phyloP scores from a whole-genome alignment of 768 basidiomycete species.

The Boletus reticuloceps region DNA sequence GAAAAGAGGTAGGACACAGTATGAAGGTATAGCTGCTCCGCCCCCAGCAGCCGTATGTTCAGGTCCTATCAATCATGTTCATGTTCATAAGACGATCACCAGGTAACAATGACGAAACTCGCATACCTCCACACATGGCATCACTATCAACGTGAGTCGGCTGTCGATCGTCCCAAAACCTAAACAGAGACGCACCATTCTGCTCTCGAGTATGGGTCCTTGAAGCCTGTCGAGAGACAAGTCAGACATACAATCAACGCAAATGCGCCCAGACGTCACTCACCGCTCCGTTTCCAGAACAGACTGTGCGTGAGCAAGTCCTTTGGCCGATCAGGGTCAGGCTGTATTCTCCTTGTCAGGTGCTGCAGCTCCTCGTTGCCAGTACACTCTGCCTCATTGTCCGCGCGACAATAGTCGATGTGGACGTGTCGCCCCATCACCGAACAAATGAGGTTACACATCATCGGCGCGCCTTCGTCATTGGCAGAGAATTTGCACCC shows the following conservation, averaged over 20 bases:
- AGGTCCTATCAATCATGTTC: constrained; percentile 37
- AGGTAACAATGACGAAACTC: no score
- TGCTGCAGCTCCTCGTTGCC: constrained; percentile 46
- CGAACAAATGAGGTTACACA: constrained; percentile 57
- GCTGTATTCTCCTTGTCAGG: constrained; percentile 39
- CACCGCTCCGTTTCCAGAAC: constrained; percentile 56
- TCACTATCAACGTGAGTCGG: constrained; percentile 34
- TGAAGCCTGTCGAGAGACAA: constrained; percentile 43
- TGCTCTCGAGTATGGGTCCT: constrained; percentile 61
- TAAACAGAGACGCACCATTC: constrained; percentile 43
- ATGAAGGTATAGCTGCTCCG: constrained; percentile 46
- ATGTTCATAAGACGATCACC: neutral
- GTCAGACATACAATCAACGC: no score
- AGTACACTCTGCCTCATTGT: constrained; percentile 35
- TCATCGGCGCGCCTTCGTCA: constrained; percentile 61
- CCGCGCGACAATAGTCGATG: constrained; percentile 52
- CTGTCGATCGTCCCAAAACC: neutral
- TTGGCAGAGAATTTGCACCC: constrained; percentile 52
- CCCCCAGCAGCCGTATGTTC: constrained; percentile 45
- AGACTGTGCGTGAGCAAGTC: constrained; percentile 50
- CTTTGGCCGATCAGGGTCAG: constrained; percentile 46
- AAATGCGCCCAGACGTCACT: no score
- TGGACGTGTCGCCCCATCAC: constrained; percentile 59
- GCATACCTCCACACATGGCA: constrained; percentile 42
- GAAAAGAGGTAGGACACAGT: constrained; percentile 53